Evolutionary conservation across 1,284 basidiomycete genomes (phyloP).

Genomic region (Cystobasidiaceae sp.): DNA sequence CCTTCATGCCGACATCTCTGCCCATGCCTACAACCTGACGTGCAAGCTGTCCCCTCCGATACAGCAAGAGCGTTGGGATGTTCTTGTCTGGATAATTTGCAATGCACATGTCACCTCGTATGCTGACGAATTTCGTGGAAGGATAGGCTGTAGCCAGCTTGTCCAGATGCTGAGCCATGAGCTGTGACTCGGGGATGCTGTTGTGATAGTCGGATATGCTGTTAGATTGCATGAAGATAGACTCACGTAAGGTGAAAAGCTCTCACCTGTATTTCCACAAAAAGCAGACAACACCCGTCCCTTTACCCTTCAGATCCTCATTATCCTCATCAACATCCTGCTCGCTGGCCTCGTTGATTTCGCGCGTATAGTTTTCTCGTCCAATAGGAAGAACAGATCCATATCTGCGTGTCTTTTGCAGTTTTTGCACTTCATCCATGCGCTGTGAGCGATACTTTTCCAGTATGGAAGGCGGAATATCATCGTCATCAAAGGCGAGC

Average conservation of each 20-base stretch:
- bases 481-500: slow-evolving; percentile 67
- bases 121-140: slow-evolving; percentile 90
- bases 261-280: slow-evolving; percentile 82
- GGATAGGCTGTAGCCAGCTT: slow-evolving; percentile 75
- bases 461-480: slow-evolving; percentile 57
- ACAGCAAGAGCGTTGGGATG: slow-evolving; percentile 86
- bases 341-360: slow-evolving; percentile 88
- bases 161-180: slow-evolving; percentile 65
- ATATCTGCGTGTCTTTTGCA: slow-evolving; percentile 65
- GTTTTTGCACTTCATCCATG: slow-evolving; percentile 60
- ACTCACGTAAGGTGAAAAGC: too few species aligned
- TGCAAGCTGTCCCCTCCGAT: slow-evolving; percentile 83
- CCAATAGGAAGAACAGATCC: slow-evolving; percentile 83
- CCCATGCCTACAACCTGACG: slow-evolving; percentile 72
- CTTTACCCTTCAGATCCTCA: slow-evolving; percentile 50
- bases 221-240: too few species aligned
- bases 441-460: slow-evolving; percentile 64
- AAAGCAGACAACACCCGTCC: slow-evolving; percentile 81
- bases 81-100: slow-evolving; percentile 88
- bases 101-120: slow-evolving; percentile 92
- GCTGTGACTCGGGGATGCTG: slow-evolving; percentile 73
- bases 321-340: slow-evolving; percentile 62
- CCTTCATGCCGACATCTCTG: slow-evolving; percentile 59
- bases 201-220: too few species aligned
- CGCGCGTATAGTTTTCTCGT: slow-evolving; percentile 86